A percentile compares a stretch with the other conserved stretches of the same genome.
Evolutionary conservation across 495 filamentous ascomycete species (phyloP).

Genomic region (Penicillium desertorum): DNA sequence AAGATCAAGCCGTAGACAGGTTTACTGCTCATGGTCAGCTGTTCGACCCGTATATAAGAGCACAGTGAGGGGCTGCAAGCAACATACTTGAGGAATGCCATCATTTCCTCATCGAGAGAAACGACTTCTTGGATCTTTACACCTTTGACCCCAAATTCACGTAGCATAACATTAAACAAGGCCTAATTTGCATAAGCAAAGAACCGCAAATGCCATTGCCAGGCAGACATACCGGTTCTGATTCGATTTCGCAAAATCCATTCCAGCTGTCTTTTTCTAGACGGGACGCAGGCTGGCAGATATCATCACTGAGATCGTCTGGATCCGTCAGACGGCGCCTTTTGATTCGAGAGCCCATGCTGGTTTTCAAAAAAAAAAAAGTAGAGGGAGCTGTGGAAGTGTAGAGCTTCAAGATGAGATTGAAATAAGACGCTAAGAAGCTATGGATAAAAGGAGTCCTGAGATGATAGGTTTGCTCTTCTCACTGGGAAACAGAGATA

Average conservation of each 20-base stretch:
- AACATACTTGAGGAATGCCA: slow-evolving; percentile 63
- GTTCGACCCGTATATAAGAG: background rate
- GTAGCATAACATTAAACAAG: slow-evolving; percentile 81
- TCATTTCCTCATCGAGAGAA: slow-evolving; percentile 64
- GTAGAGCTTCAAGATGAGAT: slow-evolving; percentile 2
- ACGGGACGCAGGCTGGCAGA: slow-evolving; percentile 38
- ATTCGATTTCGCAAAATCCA: slow-evolving; percentile 88
- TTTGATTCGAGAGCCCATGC: slow-evolving; percentile 39
- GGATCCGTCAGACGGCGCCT: slow-evolving; percentile 33
- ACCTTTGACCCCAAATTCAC: slow-evolving; percentile 69
- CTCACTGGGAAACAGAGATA: background rate
- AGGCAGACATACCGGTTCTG: slow-evolving; percentile 68
- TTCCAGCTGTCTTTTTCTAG: slow-evolving; percentile 56
- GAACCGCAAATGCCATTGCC: background rate
- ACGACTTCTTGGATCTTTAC: slow-evolving; percentile 80
- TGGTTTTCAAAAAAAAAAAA: background rate
- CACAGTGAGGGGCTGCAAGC: background rate
- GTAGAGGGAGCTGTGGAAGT: background rate
- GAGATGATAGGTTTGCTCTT: background rate
- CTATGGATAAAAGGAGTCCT: background rate
- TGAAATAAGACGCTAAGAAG: background rate
- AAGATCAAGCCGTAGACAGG: slow-evolving; percentile 84
- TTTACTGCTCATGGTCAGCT: slow-evolving; percentile 43
- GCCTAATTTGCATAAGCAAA: slow-evolving; percentile 47
- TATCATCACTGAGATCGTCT: slow-evolving; percentile 24